Conservation (phyloP, 2,329 filamentous ascomycete species). For the Beauveria caledonica region DNA sequence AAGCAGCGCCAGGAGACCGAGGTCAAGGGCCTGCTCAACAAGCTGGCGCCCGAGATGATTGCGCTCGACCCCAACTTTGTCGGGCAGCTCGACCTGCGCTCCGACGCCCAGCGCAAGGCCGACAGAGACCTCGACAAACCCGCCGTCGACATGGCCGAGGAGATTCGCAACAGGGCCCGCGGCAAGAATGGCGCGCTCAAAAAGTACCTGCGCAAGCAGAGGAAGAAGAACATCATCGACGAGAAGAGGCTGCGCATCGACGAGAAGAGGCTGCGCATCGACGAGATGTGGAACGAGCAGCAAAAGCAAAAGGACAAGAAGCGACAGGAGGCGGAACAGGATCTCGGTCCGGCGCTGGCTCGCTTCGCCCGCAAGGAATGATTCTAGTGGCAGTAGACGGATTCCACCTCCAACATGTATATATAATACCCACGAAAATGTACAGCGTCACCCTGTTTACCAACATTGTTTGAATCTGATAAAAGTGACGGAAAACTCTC, state of each 20-base stretch:
- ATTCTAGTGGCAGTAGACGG: conserved; percentile 9
- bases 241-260: conserved; percentile 85
- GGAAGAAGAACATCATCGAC: conserved; percentile 89
- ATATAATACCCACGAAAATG: conserved; percentile 16
- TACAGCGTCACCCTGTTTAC: conserved; percentile 1
- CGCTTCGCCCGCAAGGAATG: conserved; percentile 72
- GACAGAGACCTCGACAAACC: conserved; percentile 75
- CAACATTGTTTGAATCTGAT: background rate
- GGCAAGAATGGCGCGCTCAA: conserved; percentile 85
- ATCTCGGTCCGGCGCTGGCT: conserved; percentile 77
- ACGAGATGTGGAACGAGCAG: conserved; percentile 70
- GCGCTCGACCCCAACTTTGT: conserved; percentile 87
- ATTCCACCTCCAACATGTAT: background rate
- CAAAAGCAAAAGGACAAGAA: conserved; percentile 58
- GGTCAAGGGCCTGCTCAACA: conserved; percentile 84
- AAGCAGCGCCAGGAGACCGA: conserved; percentile 91
- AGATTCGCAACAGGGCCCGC: conserved; percentile 67
- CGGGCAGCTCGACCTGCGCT: conserved; percentile 76
- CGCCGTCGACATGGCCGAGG: conserved; percentile 46
- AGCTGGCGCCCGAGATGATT: conserved; percentile 95
- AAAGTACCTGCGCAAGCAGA: conserved; percentile 86
- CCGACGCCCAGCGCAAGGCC: conserved; percentile 65
- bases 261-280: conserved; percentile 73
- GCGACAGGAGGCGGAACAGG: conserved; percentile 55
- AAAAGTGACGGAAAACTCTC: background rate